phyloP scores from a whole-genome alignment of 441 rosid genomes.

The Syzygium syzygioides region DNA sequence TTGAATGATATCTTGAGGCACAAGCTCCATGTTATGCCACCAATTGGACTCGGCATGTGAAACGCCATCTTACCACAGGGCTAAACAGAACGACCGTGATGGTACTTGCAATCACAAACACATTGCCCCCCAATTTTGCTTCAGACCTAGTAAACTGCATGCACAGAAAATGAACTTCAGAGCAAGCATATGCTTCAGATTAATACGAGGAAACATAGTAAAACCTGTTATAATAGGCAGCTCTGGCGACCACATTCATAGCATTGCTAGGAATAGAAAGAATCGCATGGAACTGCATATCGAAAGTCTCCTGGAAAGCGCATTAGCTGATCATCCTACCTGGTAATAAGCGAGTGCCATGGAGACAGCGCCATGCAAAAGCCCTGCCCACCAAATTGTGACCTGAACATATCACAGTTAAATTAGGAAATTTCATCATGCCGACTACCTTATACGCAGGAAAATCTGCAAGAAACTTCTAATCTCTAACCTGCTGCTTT shows the following conservation, averaged over 20 bases:
- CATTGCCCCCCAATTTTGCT: not conserved
- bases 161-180: not conserved
- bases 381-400: conserved; percentile 3
- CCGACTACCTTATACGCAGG: not conserved
- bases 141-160: not conserved
- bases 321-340: not conserved
- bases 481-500: not conserved
- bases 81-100: not conserved
- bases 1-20: not conserved
- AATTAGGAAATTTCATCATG: not conserved
- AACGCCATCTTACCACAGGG: not conserved
- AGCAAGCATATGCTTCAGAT: not conserved
- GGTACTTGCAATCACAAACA: not conserved
- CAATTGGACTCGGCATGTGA: not conserved
- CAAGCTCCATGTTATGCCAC: not conserved
- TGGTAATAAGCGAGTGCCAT: conserved; percentile 1
- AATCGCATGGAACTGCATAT: not conserved
- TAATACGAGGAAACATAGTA: not conserved
- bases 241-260: too few relatives aligned
- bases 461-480: not conserved
- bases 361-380: not conserved
- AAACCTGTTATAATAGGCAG: too few relatives aligned
- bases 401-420: not conserved
- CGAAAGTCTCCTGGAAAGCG: not conserved
- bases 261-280: too few relatives aligned